These are phyloP conservation scores for Gnaphalium uliginosum DNA, from an alignment of 129 eudicot genomes.

Conservation along the genomic window DNA sequence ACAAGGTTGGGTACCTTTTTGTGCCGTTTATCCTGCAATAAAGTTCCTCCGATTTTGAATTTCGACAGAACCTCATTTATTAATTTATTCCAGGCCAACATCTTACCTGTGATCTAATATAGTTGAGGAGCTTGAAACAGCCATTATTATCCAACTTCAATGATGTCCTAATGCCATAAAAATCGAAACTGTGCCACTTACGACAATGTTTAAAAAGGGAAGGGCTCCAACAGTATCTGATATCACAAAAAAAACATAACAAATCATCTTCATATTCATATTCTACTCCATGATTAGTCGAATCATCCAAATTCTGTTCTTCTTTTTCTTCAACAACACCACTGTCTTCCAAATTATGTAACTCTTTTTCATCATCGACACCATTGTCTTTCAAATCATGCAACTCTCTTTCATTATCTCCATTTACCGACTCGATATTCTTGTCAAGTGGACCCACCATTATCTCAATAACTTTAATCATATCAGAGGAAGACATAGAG, in stretches of 20 bases:
- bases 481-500: too few relatives aligned
- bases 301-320: slow-evolving; percentile 78
- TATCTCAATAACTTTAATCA: not conserved
- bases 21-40: too few relatives aligned
- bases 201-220: slow-evolving; percentile 63
- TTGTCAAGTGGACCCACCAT: slow-evolving; percentile 42
- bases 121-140: slow-evolving; percentile 79
- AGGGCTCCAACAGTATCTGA: slow-evolving; percentile 35
- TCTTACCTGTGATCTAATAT: slow-evolving; percentile 69
- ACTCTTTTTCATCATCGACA: slow-evolving; percentile 25
- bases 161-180: slow-evolving; percentile 43
- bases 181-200: slow-evolving; percentile 53
- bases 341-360: slow-evolving; percentile 31
- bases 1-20: too few relatives aligned
- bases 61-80: not conserved
- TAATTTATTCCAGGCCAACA: not conserved
- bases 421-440: slow-evolving; percentile 21
- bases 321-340: slow-evolving; percentile 34
- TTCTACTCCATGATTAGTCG: slow-evolving; percentile 58
- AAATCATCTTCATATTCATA: slow-evolving; percentile 42
- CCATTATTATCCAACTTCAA: slow-evolving; percentile 64
- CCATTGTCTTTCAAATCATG: slow-evolving; percentile 31
- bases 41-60: not conserved
- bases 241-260: slow-evolving; percentile 76
- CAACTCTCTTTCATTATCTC: slow-evolving; percentile 27